A percentile compares a stretch with the other conserved stretches of the same genome.
Conservation (phyloP, 805 yeast species). For the Suhomyces sp. region DNA sequence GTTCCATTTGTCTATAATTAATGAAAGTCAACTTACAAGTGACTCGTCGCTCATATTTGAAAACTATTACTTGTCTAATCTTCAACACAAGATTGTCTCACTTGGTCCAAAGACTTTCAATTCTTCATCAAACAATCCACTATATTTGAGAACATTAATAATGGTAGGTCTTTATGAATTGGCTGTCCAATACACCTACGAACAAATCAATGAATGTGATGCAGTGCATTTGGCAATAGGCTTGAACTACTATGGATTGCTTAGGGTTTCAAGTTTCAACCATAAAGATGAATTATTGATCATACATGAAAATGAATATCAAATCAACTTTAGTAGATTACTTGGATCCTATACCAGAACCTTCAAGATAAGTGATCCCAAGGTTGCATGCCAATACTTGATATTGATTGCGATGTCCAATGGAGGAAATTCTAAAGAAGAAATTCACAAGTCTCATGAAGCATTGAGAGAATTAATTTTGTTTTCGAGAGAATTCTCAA, state of each 20-base stretch:
- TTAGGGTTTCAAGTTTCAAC: constrained; percentile 46
- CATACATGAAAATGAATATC: constrained; percentile 32
- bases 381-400: constrained; percentile 88
- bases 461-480: constrained; percentile 81
- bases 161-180: constrained; percentile 79
- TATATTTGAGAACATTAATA: constrained; percentile 71
- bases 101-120: constrained; percentile 75
- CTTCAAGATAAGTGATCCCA: constrained; percentile 83
- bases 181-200: constrained; percentile 66
- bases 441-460: constrained; percentile 64
- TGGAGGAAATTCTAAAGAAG: constrained; percentile 39
- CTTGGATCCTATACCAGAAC: constrained; percentile 79
- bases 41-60: constrained; percentile 59
- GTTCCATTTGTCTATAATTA: constrained; percentile 80
- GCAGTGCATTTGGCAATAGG: constrained; percentile 89
- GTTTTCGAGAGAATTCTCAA: constrained; percentile 79
- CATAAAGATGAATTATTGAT: constrained; percentile 37
- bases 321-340: constrained; percentile 56
- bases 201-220: constrained; percentile 68
- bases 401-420: constrained; percentile 60
- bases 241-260: constrained; percentile 67
- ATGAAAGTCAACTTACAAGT: constrained; percentile 43
- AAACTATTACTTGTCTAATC: constrained; percentile 66
- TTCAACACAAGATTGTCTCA: constrained; percentile 68
- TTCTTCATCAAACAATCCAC: constrained; percentile 59